Conservation (phyloP, 148 eudicot genomes). For the Gaultheria prostrata region DNA sequence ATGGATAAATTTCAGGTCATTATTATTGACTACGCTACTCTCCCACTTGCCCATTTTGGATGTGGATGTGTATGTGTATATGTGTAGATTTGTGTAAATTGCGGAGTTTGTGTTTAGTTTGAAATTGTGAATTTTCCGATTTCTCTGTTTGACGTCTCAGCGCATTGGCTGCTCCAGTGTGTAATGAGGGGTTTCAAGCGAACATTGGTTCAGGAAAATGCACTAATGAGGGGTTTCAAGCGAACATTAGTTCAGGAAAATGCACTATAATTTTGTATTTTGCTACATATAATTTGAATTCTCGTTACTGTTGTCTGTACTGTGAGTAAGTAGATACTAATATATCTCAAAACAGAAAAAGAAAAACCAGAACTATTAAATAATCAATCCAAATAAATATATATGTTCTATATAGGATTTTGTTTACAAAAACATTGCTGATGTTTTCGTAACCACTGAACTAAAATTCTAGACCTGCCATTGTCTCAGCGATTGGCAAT, state of each 20-base stretch:
- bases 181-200: background rate
- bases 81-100: background rate
- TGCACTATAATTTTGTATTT: background rate
- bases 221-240: background rate
- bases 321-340: background rate
- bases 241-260: background rate
- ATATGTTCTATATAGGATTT: background rate
- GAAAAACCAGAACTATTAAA: background rate
- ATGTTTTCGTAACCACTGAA: background rate
- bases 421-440: background rate
- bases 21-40: too few relatives aligned
- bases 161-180: slow-evolving; percentile 34
- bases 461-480: background rate
- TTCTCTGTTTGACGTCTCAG: slow-evolving; percentile 27
- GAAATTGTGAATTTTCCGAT: slow-evolving; percentile 4
- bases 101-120: background rate
- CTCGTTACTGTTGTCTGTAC: background rate
- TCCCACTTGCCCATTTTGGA: background rate
- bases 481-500: slow-evolving; percentile 61
- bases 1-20: slow-evolving; percentile 89
- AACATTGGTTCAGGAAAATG: background rate
- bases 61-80: background rate
- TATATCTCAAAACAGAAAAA: background rate
- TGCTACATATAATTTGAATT: background rate
- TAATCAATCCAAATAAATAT: background rate